phyloP scores from a whole-genome alignment of 192 early-diverging fungal genomes.

The Endogone sp. region DNA sequence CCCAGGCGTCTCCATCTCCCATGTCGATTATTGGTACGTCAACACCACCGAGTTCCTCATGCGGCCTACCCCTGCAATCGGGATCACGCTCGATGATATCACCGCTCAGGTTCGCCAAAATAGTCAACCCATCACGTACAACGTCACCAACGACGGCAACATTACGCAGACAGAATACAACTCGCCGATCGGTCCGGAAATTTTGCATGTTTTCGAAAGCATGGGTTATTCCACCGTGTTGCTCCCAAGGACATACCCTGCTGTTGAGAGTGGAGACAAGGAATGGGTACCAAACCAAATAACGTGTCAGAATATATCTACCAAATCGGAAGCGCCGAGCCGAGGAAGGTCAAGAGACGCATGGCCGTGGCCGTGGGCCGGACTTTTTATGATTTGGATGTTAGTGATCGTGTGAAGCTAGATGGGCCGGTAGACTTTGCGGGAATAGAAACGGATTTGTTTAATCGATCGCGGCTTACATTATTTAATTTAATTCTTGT shows the following conservation, averaged over 20 bases:
- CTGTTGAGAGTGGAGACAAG: not conserved
- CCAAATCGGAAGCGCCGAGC: not conserved
- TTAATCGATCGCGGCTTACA: no score
- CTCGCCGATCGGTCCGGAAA: slow-evolving; percentile 30
- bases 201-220: slow-evolving; percentile 24
- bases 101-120: slow-evolving; percentile 4
- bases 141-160: slow-evolving; percentile 6
- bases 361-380: not conserved
- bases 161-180: slow-evolving; percentile 8
- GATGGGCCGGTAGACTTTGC: not conserved
- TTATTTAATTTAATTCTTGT: no score
- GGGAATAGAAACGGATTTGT: no score
- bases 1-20: slow-evolving; percentile 23
- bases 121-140: slow-evolving; percentile 12
- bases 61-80: slow-evolving; percentile 9
- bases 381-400: no score
- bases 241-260: not conserved
- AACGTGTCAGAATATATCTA: no score
- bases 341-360: not conserved
- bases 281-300: not conserved
- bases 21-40: slow-evolving; percentile 23
- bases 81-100: slow-evolving; percentile 19
- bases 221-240: slow-evolving; percentile 28
- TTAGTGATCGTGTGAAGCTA: not conserved
- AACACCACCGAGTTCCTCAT: slow-evolving; percentile 27